phyloP scores from a whole-genome alignment of 768 basidiomycete species.

The Coprinopsis strossmayeri region DNA sequence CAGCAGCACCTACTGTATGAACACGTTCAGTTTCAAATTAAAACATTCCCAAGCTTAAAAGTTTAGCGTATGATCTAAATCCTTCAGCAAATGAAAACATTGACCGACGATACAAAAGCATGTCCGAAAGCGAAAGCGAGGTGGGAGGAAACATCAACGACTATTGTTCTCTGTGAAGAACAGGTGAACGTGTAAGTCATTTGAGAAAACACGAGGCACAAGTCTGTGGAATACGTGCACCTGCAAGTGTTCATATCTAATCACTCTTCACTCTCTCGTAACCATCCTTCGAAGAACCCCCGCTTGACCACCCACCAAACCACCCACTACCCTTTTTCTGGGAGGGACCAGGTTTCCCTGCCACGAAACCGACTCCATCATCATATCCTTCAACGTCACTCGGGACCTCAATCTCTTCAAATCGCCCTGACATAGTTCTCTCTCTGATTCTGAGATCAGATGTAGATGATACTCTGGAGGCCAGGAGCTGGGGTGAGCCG shows the following conservation, averaged over 20 bases:
- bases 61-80: too few species aligned
- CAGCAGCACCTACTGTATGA: too few species aligned
- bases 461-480: slow-evolving; percentile 33
- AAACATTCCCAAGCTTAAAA: too few species aligned
- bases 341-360: slow-evolving; percentile 21
- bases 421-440: slow-evolving; percentile 40
- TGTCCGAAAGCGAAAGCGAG: background rate
- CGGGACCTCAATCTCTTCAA: slow-evolving; percentile 68
- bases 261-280: slow-evolving; percentile 53
- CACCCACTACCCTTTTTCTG: slow-evolving; percentile 34
- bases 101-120: background rate
- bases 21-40: too few species aligned
- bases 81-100: too few species aligned
- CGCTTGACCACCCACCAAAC: slow-evolving; percentile 44
- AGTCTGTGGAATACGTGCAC: too few species aligned
- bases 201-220: too few species aligned
- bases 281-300: slow-evolving; percentile 24
- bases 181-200: too few species aligned
- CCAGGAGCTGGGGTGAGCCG: slow-evolving; percentile 13
- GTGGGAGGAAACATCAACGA: background rate
- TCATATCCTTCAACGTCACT: slow-evolving; percentile 67
- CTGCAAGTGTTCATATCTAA: slow-evolving; percentile 18
- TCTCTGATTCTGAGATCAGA: slow-evolving; percentile 35
- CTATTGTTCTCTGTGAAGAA: too few species aligned
- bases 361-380: slow-evolving; percentile 29